These are phyloP conservation scores for Aspergillus sp. DNA, from an alignment of 2,329 filamentous ascomycete genomes.

Conservation along the genomic window DNA sequence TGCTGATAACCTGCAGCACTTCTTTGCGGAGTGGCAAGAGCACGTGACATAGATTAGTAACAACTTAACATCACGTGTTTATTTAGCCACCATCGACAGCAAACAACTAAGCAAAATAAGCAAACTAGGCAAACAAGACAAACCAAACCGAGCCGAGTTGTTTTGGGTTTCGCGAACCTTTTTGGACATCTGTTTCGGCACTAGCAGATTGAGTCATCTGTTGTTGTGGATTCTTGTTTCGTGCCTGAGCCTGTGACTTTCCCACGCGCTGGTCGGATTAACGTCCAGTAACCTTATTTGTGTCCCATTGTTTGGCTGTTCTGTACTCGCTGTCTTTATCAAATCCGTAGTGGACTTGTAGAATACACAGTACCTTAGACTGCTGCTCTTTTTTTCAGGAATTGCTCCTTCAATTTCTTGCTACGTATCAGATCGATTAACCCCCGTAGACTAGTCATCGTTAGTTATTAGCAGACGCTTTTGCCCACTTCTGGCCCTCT, in stretches of 20 bases:
- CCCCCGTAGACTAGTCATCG: slow-evolving; percentile 3
- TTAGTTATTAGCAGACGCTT: neutral
- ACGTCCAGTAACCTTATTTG: slow-evolving; percentile 9
- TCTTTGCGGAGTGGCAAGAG: neutral
- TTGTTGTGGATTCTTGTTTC: neutral
- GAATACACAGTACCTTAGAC: neutral
- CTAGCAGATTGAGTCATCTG: neutral
- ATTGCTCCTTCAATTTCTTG: slow-evolving; percentile 7
- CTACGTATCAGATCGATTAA: slow-evolving; percentile 22
- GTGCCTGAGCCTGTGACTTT: neutral
- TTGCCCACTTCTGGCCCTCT: slow-evolving; percentile 3
- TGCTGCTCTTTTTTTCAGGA: neutral
- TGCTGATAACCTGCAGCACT: neutral
- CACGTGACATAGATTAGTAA: slow-evolving; percentile 1
- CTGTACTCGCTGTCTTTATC: neutral
- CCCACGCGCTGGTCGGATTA: neutral
- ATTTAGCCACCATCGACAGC: neutral
- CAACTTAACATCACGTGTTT: neutral
- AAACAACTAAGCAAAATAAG: no score
- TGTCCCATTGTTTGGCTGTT: slow-evolving; percentile 9
- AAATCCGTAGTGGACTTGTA: neutral
- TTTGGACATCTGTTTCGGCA: neutral
- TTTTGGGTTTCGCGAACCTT: neutral
- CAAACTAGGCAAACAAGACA: slow-evolving; percentile 2
- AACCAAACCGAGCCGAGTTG: neutral